A percentile compares a stretch with the other conserved stretches of the same genome.
Evolutionary conservation across 257 asterid genomes (phyloP).

Genomic region (Penstemon barbatus): DNA sequence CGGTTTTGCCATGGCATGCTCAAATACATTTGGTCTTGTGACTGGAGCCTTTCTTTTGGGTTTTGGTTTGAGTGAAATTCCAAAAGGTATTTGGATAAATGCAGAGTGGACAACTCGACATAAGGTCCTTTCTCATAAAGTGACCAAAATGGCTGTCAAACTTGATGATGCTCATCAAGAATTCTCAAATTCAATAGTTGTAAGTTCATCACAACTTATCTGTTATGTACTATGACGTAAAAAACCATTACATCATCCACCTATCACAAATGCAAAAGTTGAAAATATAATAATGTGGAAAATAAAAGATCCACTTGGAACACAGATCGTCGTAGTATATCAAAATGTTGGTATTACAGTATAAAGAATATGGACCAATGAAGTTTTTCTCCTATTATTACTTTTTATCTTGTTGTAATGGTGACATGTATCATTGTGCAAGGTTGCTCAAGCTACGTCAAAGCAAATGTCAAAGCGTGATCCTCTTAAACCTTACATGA

Average conservation of each 20-base stretch:
- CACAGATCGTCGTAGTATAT: background rate
- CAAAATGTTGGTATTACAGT: background rate
- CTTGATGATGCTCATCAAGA: constrained; percentile 77
- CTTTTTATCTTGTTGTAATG: constrained; percentile 11
- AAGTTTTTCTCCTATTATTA: background rate
- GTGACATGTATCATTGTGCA: constrained; percentile 21
- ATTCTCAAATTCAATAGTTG: constrained; percentile 74
- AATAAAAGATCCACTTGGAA: constrained; percentile 1
- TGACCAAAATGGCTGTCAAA: constrained; percentile 76
- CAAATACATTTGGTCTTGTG: constrained; percentile 82
- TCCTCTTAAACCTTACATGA: constrained; percentile 74
- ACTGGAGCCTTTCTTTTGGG: constrained; percentile 90
- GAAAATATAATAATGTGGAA: background rate
- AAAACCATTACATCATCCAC: background rate
- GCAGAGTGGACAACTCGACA: constrained; percentile 75
- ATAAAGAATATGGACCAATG: background rate
- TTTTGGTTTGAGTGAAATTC: constrained; percentile 81
- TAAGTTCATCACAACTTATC: constrained; percentile 38
- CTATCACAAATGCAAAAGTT: background rate
- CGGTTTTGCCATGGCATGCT: constrained; percentile 89
- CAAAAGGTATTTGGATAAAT: constrained; percentile 67
- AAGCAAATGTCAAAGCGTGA: constrained; percentile 82
- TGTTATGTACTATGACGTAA: background rate
- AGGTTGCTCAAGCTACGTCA: constrained; percentile 85
- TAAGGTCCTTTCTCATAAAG: constrained; percentile 69